These are phyloP conservation scores for Trifolium repens DNA, from an alignment of 306 rosid species.

Conservation along the genomic window DNA sequence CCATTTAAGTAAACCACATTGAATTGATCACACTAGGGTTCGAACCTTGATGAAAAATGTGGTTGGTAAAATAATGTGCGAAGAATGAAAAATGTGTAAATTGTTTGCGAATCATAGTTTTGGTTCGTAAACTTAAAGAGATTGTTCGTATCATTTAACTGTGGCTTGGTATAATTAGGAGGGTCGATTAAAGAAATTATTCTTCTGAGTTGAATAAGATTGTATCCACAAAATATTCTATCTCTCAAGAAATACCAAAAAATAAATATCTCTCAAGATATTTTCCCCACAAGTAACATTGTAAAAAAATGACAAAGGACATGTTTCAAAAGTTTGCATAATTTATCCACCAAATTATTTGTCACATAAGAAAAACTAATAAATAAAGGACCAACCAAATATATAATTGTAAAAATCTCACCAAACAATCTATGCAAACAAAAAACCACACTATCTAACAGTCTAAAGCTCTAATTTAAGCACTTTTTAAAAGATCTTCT, in stretches of 20 bases:
- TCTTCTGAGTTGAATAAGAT: not conserved
- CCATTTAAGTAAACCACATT: too few relatives aligned
- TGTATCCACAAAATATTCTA: not conserved
- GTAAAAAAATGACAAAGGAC: conserved; percentile 31
- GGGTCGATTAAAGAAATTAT: not conserved
- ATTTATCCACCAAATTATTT: conserved; percentile 54
- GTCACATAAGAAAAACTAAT: conserved; percentile 50
- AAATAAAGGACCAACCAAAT: conserved; percentile 48
- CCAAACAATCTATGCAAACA: conserved; percentile 59
- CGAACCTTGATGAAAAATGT: too few relatives aligned
- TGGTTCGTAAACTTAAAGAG: too few relatives aligned
- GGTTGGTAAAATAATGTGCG: too few relatives aligned
- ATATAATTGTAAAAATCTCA: conserved; percentile 59
- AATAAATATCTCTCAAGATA: not conserved
- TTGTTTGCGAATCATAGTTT: too few relatives aligned
- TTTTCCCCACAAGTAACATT: conserved; percentile 6
- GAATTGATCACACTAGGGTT: too few relatives aligned
- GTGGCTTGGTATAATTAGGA: too few relatives aligned
- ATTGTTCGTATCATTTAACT: too few relatives aligned
- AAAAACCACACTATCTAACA: conserved; percentile 50
- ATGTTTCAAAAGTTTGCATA: conserved; percentile 54
- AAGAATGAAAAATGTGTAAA: too few relatives aligned
- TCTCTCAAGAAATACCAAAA: too few relatives aligned
- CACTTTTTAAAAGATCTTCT: conserved; percentile 49
- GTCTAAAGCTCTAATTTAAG: conserved; percentile 54